phyloP scores from a whole-genome alignment of 306 rosid genomes.

The Pachyrhizus erosus region DNA sequence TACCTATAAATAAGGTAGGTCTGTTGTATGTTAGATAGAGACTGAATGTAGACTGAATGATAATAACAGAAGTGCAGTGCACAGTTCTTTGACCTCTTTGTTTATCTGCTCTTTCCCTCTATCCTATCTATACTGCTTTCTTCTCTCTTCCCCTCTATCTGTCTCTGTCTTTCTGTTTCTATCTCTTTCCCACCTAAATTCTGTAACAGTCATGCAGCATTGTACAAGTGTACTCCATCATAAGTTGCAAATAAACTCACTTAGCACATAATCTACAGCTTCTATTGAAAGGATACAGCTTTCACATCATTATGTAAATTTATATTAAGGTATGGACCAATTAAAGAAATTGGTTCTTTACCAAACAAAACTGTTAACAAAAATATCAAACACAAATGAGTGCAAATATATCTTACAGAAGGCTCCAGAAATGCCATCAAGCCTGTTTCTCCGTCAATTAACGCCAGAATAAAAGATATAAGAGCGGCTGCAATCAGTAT shows the following conservation, averaged over 20 bases:
- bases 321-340: background rate
- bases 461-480: slow-evolving; percentile 83
- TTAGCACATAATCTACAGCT: slow-evolving; percentile 38
- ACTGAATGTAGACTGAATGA: too few species aligned
- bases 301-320: slow-evolving; percentile 21
- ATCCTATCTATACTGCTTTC: too few species aligned
- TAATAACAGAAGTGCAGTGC: too few species aligned
- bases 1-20: too few species aligned
- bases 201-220: slow-evolving; percentile 25
- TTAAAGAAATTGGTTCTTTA: background rate
- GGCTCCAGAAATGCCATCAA: slow-evolving; percentile 96
- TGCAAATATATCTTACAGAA: slow-evolving; percentile 67
- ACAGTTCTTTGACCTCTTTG: too few species aligned
- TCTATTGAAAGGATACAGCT: slow-evolving; percentile 25
- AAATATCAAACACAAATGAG: slow-evolving; percentile 26
- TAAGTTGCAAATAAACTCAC: slow-evolving; percentile 37
- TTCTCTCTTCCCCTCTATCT: too few species aligned
- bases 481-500: slow-evolving; percentile 87
- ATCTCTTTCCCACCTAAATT: too few species aligned
- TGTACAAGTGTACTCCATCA: slow-evolving; percentile 6
- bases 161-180: too few species aligned
- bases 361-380: slow-evolving; percentile 25
- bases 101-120: too few species aligned
- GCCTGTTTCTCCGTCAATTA: slow-evolving; percentile 94
- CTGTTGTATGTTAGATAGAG: too few species aligned